Evolutionary conservation across 2,329 filamentous ascomycete species (phyloP), one percentile per base, ranked within the genome.

Genomic region (Rhynchosporium secalis): DNA sequence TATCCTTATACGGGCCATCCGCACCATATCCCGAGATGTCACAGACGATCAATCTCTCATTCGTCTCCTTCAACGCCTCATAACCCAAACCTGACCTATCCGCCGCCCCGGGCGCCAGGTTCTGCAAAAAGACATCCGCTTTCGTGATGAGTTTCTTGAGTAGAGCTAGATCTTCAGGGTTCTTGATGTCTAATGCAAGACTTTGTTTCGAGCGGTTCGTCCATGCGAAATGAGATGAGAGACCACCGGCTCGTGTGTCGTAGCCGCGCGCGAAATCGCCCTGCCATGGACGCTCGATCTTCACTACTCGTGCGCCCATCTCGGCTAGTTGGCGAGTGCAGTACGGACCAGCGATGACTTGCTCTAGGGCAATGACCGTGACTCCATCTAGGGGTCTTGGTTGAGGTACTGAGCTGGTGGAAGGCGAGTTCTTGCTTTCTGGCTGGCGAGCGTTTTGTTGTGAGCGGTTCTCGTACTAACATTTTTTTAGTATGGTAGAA

Each of bases 341-440:
- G n/a, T 60, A 60, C 7, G 58, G 58, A 15, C 47, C 58, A 1
- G 58, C 51, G 3, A 60, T 60, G 3, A 60, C 58, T 41, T 60
- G 58, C 49, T 60, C 58, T 15, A 60, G 58, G n/a, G 58, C 58
- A 38, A 60, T 60, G 5, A 60, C 58, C 7, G 48, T 60, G 41
- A 60, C 40, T 43, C 58, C 58, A 15, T 55, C 49, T 13, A 60
- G 43, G 5, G 58, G 58, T 47, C 54, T 56, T 41, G 51, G 51
- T 40, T 54, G 51, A 4, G 33, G 6, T 28, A 20, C 36, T 1
- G 36, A 15, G 51, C 36, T 41, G 20, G 51, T 26, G 28, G 51
- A 10, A 13, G 51, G 4, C 28, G 51, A 36, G 33, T 36, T 41
- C 51, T 54, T 33, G 38, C 40, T 41, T 38, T 54, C 51, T 2